Base-by-base conservation (phyloP, 176 grass and related monocot species). In the Eragrostis nindensis region DNA sequence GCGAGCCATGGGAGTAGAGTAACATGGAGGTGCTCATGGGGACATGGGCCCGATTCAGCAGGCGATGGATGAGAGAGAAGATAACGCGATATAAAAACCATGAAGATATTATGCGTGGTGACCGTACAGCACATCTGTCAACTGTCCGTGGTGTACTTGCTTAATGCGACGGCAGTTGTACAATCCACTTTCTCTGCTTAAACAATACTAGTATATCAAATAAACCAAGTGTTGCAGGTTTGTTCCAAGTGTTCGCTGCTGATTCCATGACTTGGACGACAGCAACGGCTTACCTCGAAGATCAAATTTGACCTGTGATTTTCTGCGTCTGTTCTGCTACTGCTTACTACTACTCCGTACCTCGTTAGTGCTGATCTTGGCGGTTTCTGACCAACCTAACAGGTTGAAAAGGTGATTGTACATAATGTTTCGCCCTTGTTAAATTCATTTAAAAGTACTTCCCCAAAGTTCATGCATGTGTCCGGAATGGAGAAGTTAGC, bases 121-220 rank as follows among this genome's bases (percentile, higher is more conserved):
- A 36, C 32, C 22, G 41, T 15, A 7, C 2, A 2, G 11, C 71
- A 32, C 62, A 53, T 47, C 54, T 43, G 55, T 77, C 54, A 76
- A 57, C 44, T 71, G 82, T 62, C 65, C n/a, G 11, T 64, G 15
- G 19, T 52, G 82, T 24, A 84, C 71, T 74, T 61, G 72, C 71
- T 83, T 52, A 25, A 49, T 26, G 63, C 48, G 32, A 36, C 61
- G 49, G 62, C 71, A 38, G 48, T 11, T 83, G 71, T 38, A 68
- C 16, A 27, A 45, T 49, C 45, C 45, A 12, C 9, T 61, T 2
- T 61, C 65, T 41, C 4, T 77, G 42, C 10, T 11, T 78, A 21
- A 41, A 70, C 16, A 48, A 76, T 60, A 2, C 45, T n/a, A n/a
- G n/a, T n/a, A n/a, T n/a, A 15, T 29, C 38, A 19, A 49, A 80